Conservation (phyloP, 768 basidiomycete genomes). For the Lentinus brumalis region DNA sequence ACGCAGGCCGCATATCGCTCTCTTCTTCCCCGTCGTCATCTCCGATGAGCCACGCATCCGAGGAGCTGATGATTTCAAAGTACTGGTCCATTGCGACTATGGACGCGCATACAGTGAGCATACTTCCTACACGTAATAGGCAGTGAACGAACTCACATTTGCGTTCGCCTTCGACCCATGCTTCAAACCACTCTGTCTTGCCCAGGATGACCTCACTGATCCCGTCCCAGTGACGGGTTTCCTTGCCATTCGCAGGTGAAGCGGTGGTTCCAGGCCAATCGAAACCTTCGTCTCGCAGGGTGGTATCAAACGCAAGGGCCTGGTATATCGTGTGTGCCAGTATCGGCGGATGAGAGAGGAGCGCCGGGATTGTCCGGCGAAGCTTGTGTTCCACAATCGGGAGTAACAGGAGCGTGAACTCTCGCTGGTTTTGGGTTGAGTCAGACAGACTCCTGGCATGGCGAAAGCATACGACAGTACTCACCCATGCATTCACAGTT, state of each 20-base stretch:
- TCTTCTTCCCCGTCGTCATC: slow-evolving; percentile 57
- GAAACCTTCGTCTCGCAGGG: slow-evolving; percentile 76
- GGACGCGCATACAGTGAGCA: not conserved
- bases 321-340: slow-evolving; percentile 97
- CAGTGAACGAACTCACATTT: slow-evolving; percentile 58
- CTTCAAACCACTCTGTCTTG: slow-evolving; percentile 84
- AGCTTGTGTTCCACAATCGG: slow-evolving; percentile 80
- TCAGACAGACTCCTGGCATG: not conserved
- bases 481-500: slow-evolving; percentile 75
- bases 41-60: slow-evolving; percentile 85
- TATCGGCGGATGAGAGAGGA: slow-evolving; percentile 78
- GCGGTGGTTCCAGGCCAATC: slow-evolving; percentile 54
- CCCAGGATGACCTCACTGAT: slow-evolving; percentile 81
- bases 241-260: slow-evolving; percentile 25
- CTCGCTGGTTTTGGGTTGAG: slow-evolving; percentile 55
- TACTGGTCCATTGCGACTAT: slow-evolving; percentile 89
- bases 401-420: slow-evolving; percentile 79
- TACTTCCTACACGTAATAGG: not conserved
- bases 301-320: slow-evolving; percentile 83
- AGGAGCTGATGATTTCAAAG: slow-evolving; percentile 73
- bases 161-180: slow-evolving; percentile 89
- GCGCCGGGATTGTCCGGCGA: slow-evolving; percentile 65
- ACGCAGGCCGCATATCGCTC: slow-evolving; percentile 39
- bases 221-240: slow-evolving; percentile 61
- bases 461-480: slow-evolving; percentile 17